Evolutionary conservation across 2,329 filamentous ascomycete species (phyloP).

Genomic region (Scytalidium lignicola): DNA sequence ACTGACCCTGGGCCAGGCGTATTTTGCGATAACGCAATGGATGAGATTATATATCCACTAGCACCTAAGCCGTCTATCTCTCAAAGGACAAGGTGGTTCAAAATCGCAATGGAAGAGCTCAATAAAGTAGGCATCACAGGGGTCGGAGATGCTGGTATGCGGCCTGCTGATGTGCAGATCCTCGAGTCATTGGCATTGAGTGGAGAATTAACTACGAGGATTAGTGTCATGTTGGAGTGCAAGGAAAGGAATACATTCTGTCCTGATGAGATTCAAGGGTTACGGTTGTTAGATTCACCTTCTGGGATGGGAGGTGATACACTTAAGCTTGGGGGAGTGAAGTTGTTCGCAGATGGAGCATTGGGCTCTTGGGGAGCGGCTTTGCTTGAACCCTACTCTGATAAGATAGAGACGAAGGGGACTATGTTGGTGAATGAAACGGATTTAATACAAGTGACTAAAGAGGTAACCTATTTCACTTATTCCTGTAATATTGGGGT

Average conservation of each 20-base stretch:
- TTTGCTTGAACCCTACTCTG: slow-evolving; percentile 64
- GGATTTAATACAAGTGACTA: slow-evolving; percentile 47
- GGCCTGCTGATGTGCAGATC: slow-evolving; percentile 48
- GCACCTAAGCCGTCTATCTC: slow-evolving; percentile 52
- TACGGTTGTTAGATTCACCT: slow-evolving; percentile 14
- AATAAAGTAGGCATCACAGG: slow-evolving; percentile 63
- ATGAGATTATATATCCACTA: slow-evolving; percentile 44
- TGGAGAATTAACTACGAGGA: slow-evolving; percentile 54
- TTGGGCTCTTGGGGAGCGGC: slow-evolving; percentile 68
- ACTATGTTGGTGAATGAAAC: slow-evolving; percentile 63
- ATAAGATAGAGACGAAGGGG: slow-evolving; percentile 55
- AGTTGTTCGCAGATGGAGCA: slow-evolving; percentile 66
- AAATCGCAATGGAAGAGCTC: slow-evolving; percentile 55
- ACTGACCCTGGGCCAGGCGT: slow-evolving; percentile 59
- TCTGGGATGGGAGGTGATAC: slow-evolving; percentile 15
- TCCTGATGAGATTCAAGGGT: slow-evolving; percentile 40
- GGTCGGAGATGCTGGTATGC: slow-evolving; percentile 63
- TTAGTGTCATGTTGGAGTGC: slow-evolving; percentile 67
- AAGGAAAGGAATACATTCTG: slow-evolving; percentile 60
- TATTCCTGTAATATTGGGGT: neutral
- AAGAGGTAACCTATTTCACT: slow-evolving; percentile 24
- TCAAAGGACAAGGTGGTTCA: slow-evolving; percentile 50
- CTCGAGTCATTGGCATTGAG: slow-evolving; percentile 45
- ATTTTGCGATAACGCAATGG: slow-evolving; percentile 71
- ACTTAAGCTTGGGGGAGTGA: slow-evolving; percentile 57